A percentile compares a stretch with the other conserved stretches of the same genome.
Conservation (phyloP, 2,329 filamentous ascomycete species). For the Scytalidium lignicola region DNA sequence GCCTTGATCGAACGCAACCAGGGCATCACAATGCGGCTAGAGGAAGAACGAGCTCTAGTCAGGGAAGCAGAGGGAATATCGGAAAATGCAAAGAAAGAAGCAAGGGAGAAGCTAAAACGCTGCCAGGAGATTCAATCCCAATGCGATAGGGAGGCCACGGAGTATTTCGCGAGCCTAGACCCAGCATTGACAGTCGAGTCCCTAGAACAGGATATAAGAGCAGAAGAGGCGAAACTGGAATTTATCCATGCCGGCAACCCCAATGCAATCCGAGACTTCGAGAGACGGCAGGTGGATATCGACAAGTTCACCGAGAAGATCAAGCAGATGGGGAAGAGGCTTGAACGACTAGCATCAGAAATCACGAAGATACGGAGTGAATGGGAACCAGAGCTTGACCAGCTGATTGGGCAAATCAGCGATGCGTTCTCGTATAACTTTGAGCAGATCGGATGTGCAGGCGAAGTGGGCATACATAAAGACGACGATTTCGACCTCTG, state of each 20-base stretch:
- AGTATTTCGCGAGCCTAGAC: slow-evolving; percentile 30
- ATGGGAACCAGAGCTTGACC: slow-evolving; percentile 84
- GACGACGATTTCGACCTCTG: slow-evolving; percentile 90
- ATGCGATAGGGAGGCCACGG: slow-evolving; percentile 16
- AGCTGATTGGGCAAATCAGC: slow-evolving; percentile 74
- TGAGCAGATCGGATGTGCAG: slow-evolving; percentile 87
- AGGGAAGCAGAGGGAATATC: slow-evolving; percentile 32
- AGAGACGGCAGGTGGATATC: slow-evolving; percentile 67
- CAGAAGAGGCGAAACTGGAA: slow-evolving; percentile 70
- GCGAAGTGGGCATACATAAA: slow-evolving; percentile 84
- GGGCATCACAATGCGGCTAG: slow-evolving; percentile 50
- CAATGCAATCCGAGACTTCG: slow-evolving; percentile 70
- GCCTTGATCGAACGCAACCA: slow-evolving; percentile 62
- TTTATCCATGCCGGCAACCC: slow-evolving; percentile 75
- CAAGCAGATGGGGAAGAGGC: slow-evolving; percentile 45
- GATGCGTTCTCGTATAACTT: slow-evolving; percentile 92
- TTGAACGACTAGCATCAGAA: slow-evolving; percentile 49
- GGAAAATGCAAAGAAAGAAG: slow-evolving; percentile 32
- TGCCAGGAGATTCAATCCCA: slow-evolving; percentile 26
- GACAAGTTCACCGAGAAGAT: slow-evolving; percentile 56
- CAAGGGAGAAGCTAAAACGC: slow-evolving; percentile 34
- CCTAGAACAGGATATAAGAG: slow-evolving; percentile 67
- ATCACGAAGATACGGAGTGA: slow-evolving; percentile 62
- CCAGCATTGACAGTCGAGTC: slow-evolving; percentile 52
- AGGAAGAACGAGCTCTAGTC: slow-evolving; percentile 38